Evolutionary conservation across 345 rosid genomes (phyloP).

Genomic region (Physaria fendleri): DNA sequence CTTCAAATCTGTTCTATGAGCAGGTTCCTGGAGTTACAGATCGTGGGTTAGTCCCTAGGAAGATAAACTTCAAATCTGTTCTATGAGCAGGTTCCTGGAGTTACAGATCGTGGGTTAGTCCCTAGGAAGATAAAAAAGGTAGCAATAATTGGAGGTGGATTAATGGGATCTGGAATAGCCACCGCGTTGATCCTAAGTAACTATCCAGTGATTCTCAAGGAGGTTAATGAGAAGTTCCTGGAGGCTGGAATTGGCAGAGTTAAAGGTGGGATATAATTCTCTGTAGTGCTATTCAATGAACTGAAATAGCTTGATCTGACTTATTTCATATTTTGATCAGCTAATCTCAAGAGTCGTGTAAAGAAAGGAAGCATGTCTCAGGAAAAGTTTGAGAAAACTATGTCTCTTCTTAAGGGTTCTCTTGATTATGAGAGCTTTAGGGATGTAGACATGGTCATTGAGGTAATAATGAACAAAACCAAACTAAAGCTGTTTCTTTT

Average conservation of each 20-base stretch:
- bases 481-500: constrained; percentile 9
- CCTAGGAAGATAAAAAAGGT: constrained; percentile 73
- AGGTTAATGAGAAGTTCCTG: constrained; percentile 81
- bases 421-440: constrained; percentile 82
- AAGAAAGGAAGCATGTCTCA: constrained; percentile 76
- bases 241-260: constrained; percentile 84
- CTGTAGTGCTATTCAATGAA: constrained; percentile 7
- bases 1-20: too few relatives aligned
- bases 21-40: too few relatives aligned
- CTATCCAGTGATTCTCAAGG: constrained; percentile 80
- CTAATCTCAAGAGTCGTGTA: constrained; percentile 83
- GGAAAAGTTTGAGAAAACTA: constrained; percentile 72
- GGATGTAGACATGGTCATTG: constrained; percentile 92
- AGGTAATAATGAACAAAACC: constrained; percentile 42
- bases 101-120: constrained; percentile 65
- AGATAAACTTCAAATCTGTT: neutral
- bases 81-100: constrained; percentile 67
- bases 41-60: too few relatives aligned
- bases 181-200: constrained; percentile 78
- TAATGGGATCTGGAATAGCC: constrained; percentile 99
- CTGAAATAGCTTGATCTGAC: constrained; percentile 18
- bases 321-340: constrained; percentile 34
- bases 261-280: constrained; percentile 44
- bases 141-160: constrained; percentile 93
- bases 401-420: constrained; percentile 67